A percentile compares a stretch with the other conserved stretches of the same genome.
phyloP scores from a whole-genome alignment of 805 yeast species.

The Candida montana region DNA sequence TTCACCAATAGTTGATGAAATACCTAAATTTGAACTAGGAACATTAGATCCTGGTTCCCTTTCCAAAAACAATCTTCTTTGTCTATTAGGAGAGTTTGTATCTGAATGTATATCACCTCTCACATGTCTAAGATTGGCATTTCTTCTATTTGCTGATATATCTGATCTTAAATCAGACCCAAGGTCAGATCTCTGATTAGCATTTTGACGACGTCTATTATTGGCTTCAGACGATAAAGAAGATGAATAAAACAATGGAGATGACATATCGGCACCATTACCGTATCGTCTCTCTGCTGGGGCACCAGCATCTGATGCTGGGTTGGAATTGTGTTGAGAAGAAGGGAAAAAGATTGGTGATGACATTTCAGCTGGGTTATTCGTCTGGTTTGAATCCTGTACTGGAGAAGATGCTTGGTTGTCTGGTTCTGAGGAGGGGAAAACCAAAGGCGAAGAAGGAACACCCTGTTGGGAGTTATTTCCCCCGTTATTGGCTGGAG shows the following conservation, averaged over 20 bases:
- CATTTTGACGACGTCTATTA: slow-evolving; percentile 3
- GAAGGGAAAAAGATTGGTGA: slow-evolving; percentile 32
- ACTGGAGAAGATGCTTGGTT: slow-evolving; percentile 1
- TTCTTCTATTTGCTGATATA: slow-evolving; percentile 32
- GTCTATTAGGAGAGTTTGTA: slow-evolving; percentile 53
- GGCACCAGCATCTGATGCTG: background rate
- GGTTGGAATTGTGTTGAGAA: slow-evolving; percentile 18
- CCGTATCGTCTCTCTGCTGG: background rate
- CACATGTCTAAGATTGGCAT: slow-evolving; percentile 44
- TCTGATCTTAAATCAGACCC: slow-evolving; percentile 42
- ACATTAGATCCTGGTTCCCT: slow-evolving; percentile 16
- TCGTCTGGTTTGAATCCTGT: background rate
- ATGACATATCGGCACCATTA: background rate
- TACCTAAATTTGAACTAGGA: slow-evolving; percentile 24
- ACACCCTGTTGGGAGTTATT: slow-evolving; percentile 1
- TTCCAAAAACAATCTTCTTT: slow-evolving; percentile 59
- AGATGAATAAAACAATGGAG: slow-evolving; percentile 42
- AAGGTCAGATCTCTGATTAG: slow-evolving; percentile 26
- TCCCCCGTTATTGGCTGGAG: slow-evolving; percentile 3
- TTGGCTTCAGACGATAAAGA: slow-evolving; percentile 29
- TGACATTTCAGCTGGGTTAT: slow-evolving; percentile 16
- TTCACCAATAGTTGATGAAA: slow-evolving; percentile 20
- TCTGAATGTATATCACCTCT: slow-evolving; percentile 81
- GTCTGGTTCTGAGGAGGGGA: background rate
- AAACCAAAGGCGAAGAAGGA: background rate